phyloP scores from a whole-genome alignment of 2,329 filamentous ascomycete species.

The Penicillium sp. region DNA sequence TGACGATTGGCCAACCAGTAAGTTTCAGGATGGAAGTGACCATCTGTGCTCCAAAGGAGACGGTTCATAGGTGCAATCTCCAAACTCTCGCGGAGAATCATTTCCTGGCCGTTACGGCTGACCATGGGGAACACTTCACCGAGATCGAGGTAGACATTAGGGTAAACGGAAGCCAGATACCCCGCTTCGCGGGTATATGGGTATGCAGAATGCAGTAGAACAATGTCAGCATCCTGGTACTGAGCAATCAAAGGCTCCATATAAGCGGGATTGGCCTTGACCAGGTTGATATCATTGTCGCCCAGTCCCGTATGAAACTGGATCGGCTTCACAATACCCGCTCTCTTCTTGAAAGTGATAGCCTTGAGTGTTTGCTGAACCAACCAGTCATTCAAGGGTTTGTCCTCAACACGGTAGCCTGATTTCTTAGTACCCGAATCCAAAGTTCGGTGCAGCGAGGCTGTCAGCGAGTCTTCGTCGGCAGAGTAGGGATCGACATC shows the following conservation, averaged over 20 bases:
- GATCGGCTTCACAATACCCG: slow-evolving; percentile 67
- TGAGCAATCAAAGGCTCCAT: slow-evolving; percentile 73
- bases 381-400: slow-evolving; percentile 70
- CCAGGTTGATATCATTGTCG: slow-evolving; percentile 75
- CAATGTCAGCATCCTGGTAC: slow-evolving; percentile 72
- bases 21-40: slow-evolving; percentile 78
- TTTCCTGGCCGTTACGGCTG: slow-evolving; percentile 75
- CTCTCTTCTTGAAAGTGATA: slow-evolving; percentile 54
- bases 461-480: slow-evolving; percentile 39
- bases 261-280: slow-evolving; percentile 73
- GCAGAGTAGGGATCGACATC: slow-evolving; percentile 60
- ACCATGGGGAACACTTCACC: slow-evolving; percentile 81
- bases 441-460: slow-evolving; percentile 33
- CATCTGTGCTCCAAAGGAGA: slow-evolving; percentile 79
- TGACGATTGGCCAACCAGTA: slow-evolving; percentile 74
- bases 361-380: slow-evolving; percentile 64
- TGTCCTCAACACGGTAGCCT: slow-evolving; percentile 57
- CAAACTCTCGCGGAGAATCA: slow-evolving; percentile 70
- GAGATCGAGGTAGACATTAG: slow-evolving; percentile 81
- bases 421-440: slow-evolving; percentile 29
- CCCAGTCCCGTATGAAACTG: slow-evolving; percentile 85
- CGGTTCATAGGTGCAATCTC: slow-evolving; percentile 77
- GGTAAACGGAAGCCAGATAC: slow-evolving; percentile 76
- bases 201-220: slow-evolving; percentile 79
- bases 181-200: slow-evolving; percentile 79